Base-by-base conservation (phyloP, 2,329 filamentous ascomycete genomes). In the Beauveria pseudobassiana region DNA sequence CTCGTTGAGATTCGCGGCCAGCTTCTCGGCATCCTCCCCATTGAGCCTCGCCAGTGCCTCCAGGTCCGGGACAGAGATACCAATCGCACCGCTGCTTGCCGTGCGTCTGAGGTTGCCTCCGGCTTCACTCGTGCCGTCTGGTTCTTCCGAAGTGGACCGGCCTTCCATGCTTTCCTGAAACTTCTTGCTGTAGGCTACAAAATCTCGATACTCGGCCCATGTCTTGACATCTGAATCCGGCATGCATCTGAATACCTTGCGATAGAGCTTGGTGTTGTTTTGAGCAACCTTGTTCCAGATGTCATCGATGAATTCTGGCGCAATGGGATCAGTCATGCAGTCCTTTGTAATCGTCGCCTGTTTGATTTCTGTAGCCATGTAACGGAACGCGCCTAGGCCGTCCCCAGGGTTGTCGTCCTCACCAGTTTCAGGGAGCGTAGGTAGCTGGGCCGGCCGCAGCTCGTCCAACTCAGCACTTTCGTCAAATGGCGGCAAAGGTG, bases 221-320 rank as follows among this genome's bases (percentile, higher is more conserved):
- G 89, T 93, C 65, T 86, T 88, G 28, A 96, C 95, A 70, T 97
- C 91, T 57, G 87, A 97, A 72, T 99, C 95, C 1, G 95, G 95
- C 90, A 96, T 96, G 74, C 93, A 97, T 52, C 93, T 87, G 78
- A 99, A 99, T 9, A 99, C 93, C 64, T 89, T 86, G 38, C 95
- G 89, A 77, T 90, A 99, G 53, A 99, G 83, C 71, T 92, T 93
- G 3, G 95, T 99, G 73, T 99, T 99, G 78, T 98, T 98, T 65
- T 89, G 87, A 1, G 95, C 95, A 59, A 92, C 87, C 20, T 86
- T 82, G 66, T 88, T 87, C 96, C 96, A 99, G 1, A 91, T 87
- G 64, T 96, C 90, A 51, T 95, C 85, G 71, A 91, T 90, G 75
- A 99, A 99, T 1, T 82, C 78, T 59, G 91, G 83, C 62, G 88